Base-by-base conservation (phyloP, 768 basidiomycete species). In the Rhodocollybia butyracea region DNA sequence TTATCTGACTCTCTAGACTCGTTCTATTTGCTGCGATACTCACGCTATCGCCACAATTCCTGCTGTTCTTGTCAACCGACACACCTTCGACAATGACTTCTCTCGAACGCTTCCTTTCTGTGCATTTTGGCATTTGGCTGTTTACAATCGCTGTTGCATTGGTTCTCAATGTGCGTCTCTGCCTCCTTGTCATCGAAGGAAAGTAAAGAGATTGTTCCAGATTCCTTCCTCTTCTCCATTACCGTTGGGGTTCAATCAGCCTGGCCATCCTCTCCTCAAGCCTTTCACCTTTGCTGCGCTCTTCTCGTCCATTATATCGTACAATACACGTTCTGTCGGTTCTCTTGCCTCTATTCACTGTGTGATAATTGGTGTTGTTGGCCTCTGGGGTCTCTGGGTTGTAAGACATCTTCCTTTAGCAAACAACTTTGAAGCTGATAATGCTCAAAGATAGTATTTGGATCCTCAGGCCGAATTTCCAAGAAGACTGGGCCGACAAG, bases 401-500 rank as follows among this genome's bases (percentile, higher is more conserved):
- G 89, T 90, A 64, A 52, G 83, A 77, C 40, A 45, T 46, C 58
- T 46, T 60, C 55, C 55, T 17, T 45, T 27, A 21, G 22, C 45
- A 32, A 12, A 24, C 13, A 8, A 36, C 15, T 19, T 11, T 22
- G 15, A 22, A 38, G 13, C 51, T 48, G 30, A 45, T 50, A 54
- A 24, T 46, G 34, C 19, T 26, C 54, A 27, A 61, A 89, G 87
- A 75, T 86, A 45, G 63, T 84, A 47, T 89, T 91, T 63, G 78
- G 81, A 38, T 76, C 78, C 24, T 75, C 86, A 12, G 73, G 76
- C 24, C 65, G 71, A 36, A 67, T 80, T 45, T 90, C 89, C 30
- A 82, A 80, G 65, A 87, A 81, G 61, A 91, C 89, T 5, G 91
- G 90, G 85, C 89, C 19, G 89, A 91, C 70, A 91, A 91, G 63